Conservation (phyloP, 768 basidiomycete genomes). For the Pisolithus orientalis region DNA sequence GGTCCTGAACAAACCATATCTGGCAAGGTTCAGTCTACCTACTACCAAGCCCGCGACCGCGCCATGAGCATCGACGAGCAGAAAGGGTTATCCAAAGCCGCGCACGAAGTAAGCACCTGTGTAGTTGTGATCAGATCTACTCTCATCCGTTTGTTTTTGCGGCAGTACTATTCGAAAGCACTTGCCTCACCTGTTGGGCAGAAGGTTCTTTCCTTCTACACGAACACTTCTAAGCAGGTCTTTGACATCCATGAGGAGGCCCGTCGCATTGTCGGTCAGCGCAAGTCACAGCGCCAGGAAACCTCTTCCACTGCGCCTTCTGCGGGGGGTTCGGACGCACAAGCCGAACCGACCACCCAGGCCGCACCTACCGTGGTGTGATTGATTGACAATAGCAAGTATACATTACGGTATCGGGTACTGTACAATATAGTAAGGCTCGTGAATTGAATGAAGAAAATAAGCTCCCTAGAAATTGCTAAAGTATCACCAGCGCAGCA, state of each 20-base stretch:
- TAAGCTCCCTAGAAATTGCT: no score
- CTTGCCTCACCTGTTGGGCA: conserved; percentile 71
- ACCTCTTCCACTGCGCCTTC: conserved; percentile 4
- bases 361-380: background rate
- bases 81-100: conserved; percentile 65
- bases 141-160: background rate
- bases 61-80: conserved; percentile 76
- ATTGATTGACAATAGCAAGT: background rate
- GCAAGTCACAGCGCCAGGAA: conserved; percentile 32
- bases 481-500: no score
- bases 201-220: conserved; percentile 79
- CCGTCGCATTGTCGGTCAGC: conserved; percentile 61
- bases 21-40: conserved; percentile 58
- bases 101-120: conserved; percentile 48
- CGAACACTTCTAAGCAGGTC: conserved; percentile 81
- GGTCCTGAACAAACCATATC: conserved; percentile 82
- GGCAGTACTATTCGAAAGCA: conserved; percentile 73
- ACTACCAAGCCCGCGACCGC: conserved; percentile 60
- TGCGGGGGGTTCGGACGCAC: background rate
- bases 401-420: no score
- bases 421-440: no score
- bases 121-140: background rate
- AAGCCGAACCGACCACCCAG: conserved; percentile 10
- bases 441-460: no score
- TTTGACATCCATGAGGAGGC: conserved; percentile 93